Conservation (phyloP, 31 red algal species). For the Porphyra umbilicalis region DNA sequence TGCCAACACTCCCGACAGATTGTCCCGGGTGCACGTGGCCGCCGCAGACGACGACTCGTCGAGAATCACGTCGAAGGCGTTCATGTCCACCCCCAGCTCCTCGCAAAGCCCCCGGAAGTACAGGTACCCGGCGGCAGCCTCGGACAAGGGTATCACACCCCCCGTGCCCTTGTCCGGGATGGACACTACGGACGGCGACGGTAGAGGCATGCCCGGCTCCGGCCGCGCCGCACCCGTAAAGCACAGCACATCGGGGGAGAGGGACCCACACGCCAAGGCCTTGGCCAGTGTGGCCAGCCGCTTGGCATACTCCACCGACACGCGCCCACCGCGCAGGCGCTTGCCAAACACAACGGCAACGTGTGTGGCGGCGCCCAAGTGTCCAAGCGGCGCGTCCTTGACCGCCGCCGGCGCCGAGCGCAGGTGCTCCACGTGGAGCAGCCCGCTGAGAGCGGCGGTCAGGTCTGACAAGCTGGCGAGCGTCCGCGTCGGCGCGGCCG, state of each 20-base stretch:
- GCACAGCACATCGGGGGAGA: conserved; percentile 45
- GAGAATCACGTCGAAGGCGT: conserved; percentile 28
- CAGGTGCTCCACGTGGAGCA: background rate
- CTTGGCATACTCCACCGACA: conserved; percentile 73
- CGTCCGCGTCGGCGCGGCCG: background rate
- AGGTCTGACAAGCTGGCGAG: background rate
- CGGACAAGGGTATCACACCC: conserved; percentile 11
- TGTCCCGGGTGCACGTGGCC: conserved; percentile 18
- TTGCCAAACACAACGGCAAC: conserved; percentile 84
- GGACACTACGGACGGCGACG: background rate
- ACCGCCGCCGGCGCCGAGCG: background rate
- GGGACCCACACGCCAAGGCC: conserved; percentile 45
- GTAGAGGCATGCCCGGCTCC: background rate
- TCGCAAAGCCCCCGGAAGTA: conserved; percentile 77
- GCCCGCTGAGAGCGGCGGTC: background rate
- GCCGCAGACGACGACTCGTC: conserved; percentile 37
- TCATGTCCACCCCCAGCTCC: conserved; percentile 42
- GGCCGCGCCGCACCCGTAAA: conserved; percentile 30
- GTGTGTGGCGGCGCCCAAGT: conserved; percentile 34
- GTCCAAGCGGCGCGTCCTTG: conserved; percentile 43
- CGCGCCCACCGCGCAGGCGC: conserved; percentile 60
- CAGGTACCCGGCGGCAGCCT: conserved; percentile 70
- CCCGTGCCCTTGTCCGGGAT: background rate
- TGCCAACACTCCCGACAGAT: conserved; percentile 38
- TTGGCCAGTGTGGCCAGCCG: conserved; percentile 66